Base-by-base conservation (phyloP, 345 rosid species). In the Acer campestre region DNA sequence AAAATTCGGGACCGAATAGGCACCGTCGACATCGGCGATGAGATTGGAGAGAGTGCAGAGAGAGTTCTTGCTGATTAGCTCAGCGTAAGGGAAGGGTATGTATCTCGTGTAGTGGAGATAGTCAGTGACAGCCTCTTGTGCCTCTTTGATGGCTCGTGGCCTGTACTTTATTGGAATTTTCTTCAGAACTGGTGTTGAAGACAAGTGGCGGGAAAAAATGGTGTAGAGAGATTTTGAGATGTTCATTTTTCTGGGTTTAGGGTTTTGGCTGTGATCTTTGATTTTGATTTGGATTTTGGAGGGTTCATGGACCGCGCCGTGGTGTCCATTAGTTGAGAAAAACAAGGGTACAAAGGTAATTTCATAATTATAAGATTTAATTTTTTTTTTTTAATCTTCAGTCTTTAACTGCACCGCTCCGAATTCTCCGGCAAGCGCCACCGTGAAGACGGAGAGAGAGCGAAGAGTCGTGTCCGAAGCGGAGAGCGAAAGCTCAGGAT, bases 1-100 rank as follows among this genome's bases (percentile, higher is more conserved):
- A 87, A 89, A 90, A 18, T 75, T 58, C 0, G 87, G 11, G 3
- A 75, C 29, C 10, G 89, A 82, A 81, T 75, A 90, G 67, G 81
- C 74, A 23, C 89, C 71, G 44, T 71, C 82, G 22, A 87, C 56
- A 31, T 70, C 70, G 3, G 85, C n/a, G 49, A 92, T 80, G 80
- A 89, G 87, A 56, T 75, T 76, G 12, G 87, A 84, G 71, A 92
- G 86, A 3, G 93, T 85, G 61, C 73, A 42, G 12, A 80, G 48
- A 23, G 97, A 84, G 82, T 89, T 81, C 20, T 87, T 70, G 61
- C 85, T 82, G 67, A 92, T 90, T 73, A 86, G 81, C 58, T 92
- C 97, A 4, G 97, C 93, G 85, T 77, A 84, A 10, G 74, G 13
- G 84, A 75, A 89, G 4, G 97, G 91, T 25, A 92, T 44, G 10